phyloP scores from a whole-genome alignment of 2,329 filamentous ascomycete species.

The Zymoseptoria pseudotritici region DNA sequence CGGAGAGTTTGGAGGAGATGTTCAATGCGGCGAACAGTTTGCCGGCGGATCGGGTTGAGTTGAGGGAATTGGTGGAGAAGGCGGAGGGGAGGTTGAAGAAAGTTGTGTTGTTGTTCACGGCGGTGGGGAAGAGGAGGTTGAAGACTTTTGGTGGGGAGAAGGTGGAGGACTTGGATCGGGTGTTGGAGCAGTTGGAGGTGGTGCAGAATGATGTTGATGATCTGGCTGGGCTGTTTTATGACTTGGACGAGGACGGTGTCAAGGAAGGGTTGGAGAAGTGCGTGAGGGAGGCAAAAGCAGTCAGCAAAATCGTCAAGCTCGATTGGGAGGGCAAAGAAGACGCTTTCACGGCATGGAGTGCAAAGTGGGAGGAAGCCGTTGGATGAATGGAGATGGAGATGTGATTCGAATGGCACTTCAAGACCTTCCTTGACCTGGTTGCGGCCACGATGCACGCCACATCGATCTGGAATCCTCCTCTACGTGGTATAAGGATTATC shows the following conservation, averaged over 20 bases:
- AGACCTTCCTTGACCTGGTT: not conserved
- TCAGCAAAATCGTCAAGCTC: slow-evolving; percentile 48
- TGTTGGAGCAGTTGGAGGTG: slow-evolving; percentile 48
- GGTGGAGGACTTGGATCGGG: slow-evolving; percentile 42
- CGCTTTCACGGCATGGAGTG: slow-evolving; percentile 72
- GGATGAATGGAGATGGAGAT: not conserved
- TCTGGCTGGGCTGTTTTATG: slow-evolving; percentile 65
- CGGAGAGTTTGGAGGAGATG: slow-evolving; percentile 57
- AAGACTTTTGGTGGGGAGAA: slow-evolving; percentile 33
- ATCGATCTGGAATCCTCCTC: not conserved
- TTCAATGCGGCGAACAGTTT: slow-evolving; percentile 58
- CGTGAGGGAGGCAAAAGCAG: slow-evolving; percentile 52
- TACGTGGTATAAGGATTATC: not conserved
- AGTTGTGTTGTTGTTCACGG: slow-evolving; percentile 60
- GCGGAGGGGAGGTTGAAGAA: slow-evolving; percentile 60
- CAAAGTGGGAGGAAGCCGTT: slow-evolving; percentile 42
- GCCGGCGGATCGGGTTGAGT: slow-evolving; percentile 56
- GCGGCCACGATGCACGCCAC: not conserved
- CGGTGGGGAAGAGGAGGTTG: slow-evolving; percentile 61
- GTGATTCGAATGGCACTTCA: not conserved
- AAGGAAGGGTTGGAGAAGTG: slow-evolving; percentile 53
- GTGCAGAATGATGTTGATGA: slow-evolving; percentile 65
- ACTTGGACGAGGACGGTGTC: slow-evolving; percentile 53
- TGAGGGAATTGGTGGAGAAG: slow-evolving; percentile 58
- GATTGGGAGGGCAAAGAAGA: slow-evolving; percentile 62